Percentiles rank a stretch among this genome's conserved stretches.
These are phyloP conservation scores for Rubroboletus pulcherrimus DNA, from an alignment of 768 basidiomycete species.

Conservation along the genomic window DNA sequence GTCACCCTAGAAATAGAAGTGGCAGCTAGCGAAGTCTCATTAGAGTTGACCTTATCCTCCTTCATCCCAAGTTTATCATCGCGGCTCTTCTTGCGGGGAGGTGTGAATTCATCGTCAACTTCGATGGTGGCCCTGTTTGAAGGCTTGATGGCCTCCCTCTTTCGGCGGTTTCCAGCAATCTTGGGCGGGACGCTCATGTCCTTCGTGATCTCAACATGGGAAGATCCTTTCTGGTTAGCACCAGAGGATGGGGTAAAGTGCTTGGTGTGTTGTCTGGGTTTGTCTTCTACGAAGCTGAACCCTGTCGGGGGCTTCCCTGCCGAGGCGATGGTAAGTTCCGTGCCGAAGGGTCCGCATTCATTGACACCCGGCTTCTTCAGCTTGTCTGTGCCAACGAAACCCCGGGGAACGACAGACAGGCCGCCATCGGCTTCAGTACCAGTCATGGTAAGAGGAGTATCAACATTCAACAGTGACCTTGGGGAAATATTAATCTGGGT, in stretches of 20 bases:
- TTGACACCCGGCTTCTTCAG: not conserved
- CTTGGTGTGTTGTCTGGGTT: not conserved
- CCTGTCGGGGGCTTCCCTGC: not conserved
- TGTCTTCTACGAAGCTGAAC: not conserved
- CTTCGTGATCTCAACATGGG: not conserved
- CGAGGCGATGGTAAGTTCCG: not conserved
- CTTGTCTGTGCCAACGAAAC: not conserved
- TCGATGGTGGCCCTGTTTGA: constrained; percentile 4
- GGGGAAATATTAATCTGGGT: constrained; percentile 15
- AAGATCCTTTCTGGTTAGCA: not conserved
- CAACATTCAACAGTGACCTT: not conserved
- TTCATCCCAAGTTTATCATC: not conserved
- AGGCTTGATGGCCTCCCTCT: constrained; percentile 17
- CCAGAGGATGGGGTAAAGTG: not conserved
- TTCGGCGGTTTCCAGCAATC: constrained; percentile 26
- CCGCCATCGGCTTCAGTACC: not conserved
- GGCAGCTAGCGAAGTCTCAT: not conserved
- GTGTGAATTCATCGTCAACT: constrained; percentile 12
- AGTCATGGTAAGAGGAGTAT: not conserved
- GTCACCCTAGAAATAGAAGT: constrained; percentile 18
- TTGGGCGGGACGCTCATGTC: constrained; percentile 6
- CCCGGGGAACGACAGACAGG: not conserved
- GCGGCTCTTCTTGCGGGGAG: constrained; percentile 21
- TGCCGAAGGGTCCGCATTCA: not conserved
- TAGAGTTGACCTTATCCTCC: not conserved